phyloP scores from a whole-genome alignment of 352 stramenopile species.

The Elongisporangium undulatum region DNA sequence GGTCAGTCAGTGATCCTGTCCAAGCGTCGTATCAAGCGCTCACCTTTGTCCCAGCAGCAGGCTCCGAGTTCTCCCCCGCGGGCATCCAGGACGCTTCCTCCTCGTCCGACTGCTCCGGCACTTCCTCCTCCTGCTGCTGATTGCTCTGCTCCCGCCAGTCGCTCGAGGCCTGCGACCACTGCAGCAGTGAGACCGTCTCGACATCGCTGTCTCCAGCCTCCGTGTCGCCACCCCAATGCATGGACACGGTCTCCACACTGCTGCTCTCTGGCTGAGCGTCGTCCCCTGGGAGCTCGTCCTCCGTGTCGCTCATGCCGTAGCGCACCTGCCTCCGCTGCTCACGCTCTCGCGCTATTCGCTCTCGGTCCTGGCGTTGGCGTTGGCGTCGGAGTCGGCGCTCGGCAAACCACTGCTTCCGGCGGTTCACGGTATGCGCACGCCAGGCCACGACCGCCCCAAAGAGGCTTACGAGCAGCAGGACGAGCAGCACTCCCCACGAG shows the following conservation, averaged over 20 bases:
- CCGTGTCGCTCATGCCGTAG: constrained; percentile 2
- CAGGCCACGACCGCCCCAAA: constrained; percentile 41
- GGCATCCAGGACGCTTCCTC: not conserved
- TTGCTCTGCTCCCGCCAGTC: constrained; percentile 6
- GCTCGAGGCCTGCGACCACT: constrained; percentile 2
- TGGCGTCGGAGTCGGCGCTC: constrained; percentile 29
- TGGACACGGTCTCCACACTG: constrained; percentile 4
- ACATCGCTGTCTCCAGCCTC: constrained; percentile 16
- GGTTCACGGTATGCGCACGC: constrained; percentile 41
- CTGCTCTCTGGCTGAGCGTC: constrained; percentile 9
- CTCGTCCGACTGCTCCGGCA: not conserved
- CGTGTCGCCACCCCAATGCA: constrained; percentile 11
- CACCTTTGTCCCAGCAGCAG: not conserved
- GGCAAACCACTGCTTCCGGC: constrained; percentile 45
- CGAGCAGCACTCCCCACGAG: constrained; percentile 33
- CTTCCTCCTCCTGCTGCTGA: not conserved
- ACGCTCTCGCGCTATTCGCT: constrained; percentile 11
- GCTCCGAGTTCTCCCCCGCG: not conserved
- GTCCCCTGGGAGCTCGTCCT: constrained; percentile 24
- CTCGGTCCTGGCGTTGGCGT: constrained; percentile 17
- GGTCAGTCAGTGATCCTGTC: not conserved
- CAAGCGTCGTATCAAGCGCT: not conserved
- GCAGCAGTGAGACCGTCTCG: constrained; percentile 45
- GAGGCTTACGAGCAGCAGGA: constrained; percentile 32
- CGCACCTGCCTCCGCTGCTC: constrained; percentile 10